A percentile compares a stretch with the other conserved stretches of the same genome.
Evolutionary conservation across 2,329 filamentous ascomycete genomes (phyloP).

Genomic region (Lachnellula willkommii): DNA sequence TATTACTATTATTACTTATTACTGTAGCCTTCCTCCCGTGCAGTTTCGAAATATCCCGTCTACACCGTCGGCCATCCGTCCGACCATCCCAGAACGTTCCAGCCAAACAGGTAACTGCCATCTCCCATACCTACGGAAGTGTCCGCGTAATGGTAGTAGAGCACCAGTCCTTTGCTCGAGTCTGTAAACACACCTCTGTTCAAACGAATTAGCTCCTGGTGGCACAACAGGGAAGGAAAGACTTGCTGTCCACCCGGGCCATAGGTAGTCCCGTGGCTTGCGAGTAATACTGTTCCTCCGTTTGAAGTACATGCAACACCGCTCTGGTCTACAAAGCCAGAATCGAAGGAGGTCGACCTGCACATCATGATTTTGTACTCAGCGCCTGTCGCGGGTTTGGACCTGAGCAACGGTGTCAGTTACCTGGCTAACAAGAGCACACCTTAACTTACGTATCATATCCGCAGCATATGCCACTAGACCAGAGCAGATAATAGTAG

Average conservation of each 20-base stretch:
- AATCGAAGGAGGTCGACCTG: constrained; percentile 46
- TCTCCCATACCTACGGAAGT: constrained; percentile 48
- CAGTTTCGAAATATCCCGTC: background rate
- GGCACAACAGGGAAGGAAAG: background rate
- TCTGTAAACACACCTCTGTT: constrained; percentile 50
- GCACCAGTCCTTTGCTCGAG: constrained; percentile 42
- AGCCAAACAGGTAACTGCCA: constrained; percentile 41
- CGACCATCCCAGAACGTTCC: constrained; percentile 40
- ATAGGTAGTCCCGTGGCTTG: constrained; percentile 55
- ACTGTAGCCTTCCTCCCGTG: too few relatives aligned
- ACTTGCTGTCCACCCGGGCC: constrained; percentile 56
- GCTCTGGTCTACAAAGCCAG: constrained; percentile 51
- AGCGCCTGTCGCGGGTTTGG: constrained; percentile 45
- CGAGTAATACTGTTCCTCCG: constrained; percentile 57
- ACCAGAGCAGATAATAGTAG: constrained; percentile 63
- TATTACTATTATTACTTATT: too few relatives aligned
- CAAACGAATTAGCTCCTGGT: background rate
- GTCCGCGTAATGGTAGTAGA: constrained; percentile 60
- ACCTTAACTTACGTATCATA: constrained; percentile 38
- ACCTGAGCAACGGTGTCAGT: constrained; percentile 15
- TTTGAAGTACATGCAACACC: constrained; percentile 49
- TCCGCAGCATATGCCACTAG: constrained; percentile 56
- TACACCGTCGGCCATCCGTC: constrained; percentile 41
- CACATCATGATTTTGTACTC: constrained; percentile 65
- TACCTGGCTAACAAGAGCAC: background rate